Conservation (phyloP, 2,329 filamentous ascomycete genomes). For the Lachnellula occidentalis region DNA sequence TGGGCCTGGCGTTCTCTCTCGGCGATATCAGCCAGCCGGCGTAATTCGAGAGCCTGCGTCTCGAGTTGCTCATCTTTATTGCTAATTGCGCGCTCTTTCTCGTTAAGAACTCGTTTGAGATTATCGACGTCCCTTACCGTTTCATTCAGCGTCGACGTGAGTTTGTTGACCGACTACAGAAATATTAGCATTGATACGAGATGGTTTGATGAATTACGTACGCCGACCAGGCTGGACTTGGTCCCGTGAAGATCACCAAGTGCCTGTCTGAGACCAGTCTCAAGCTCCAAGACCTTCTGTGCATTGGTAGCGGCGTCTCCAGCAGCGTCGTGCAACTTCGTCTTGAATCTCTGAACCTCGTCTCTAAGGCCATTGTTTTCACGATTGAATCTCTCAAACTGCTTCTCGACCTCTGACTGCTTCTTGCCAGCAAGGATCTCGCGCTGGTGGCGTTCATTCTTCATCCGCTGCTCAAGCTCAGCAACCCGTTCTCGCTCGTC, state of each 20-base stretch:
- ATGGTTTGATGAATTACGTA: conserved; percentile 33
- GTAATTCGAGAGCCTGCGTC: conserved; percentile 78
- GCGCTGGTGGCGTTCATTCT: conserved; percentile 76
- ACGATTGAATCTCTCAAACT: conserved; percentile 86
- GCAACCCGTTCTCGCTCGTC: conserved; percentile 74
- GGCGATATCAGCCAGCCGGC: conserved; percentile 78
- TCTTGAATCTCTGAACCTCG: conserved; percentile 74
- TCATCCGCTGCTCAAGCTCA: conserved; percentile 69
- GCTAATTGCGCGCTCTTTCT: conserved; percentile 86
- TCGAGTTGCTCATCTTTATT: conserved; percentile 86
- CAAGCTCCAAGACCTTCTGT: conserved; percentile 54
- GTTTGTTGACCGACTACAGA: conserved; percentile 68
- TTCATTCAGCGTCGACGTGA: conserved; percentile 82
- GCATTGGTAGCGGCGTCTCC: conserved; percentile 79
- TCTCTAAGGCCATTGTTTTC: conserved; percentile 80
- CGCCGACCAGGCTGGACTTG: conserved; percentile 76
- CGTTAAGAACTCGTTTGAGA: conserved; percentile 70
- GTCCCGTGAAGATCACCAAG: conserved; percentile 85
- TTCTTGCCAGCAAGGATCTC: conserved; percentile 83
- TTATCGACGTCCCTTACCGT: conserved; percentile 77
- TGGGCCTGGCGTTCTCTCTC: conserved; percentile 85
- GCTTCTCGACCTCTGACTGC: conserved; percentile 91
- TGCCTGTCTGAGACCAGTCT: conserved; percentile 80
- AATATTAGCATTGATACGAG: conserved; percentile 13
- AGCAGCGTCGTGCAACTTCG: conserved; percentile 77